phyloP scores from a whole-genome alignment of 23 red algal genomes.

The Gracilaria domingensis region DNA sequence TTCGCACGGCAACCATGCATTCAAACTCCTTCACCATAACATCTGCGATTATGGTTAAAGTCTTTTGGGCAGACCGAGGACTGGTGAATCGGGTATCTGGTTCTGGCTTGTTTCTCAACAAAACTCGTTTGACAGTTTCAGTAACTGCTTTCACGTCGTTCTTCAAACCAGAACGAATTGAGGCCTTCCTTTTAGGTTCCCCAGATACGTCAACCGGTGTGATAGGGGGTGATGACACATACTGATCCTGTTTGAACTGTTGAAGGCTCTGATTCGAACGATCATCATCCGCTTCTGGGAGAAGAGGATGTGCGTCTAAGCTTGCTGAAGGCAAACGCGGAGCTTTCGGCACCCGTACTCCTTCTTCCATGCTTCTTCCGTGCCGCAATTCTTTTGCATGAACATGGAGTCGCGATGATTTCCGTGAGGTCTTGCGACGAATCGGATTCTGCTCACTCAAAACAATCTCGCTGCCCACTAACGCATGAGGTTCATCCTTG shows the following conservation, averaged over 20 bases:
- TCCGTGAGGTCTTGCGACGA: neutral
- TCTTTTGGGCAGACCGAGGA: slow-evolving; percentile 27
- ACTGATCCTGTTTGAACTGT: neutral
- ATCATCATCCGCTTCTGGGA: neutral
- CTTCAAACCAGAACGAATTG: neutral
- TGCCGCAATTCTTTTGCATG: neutral
- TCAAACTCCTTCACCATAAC: slow-evolving; percentile 18
- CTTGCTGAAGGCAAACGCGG: no score
- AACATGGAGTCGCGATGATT: neutral
- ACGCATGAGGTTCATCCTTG: neutral
- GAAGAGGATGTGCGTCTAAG: neutral
- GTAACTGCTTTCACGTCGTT: slow-evolving; percentile 26
- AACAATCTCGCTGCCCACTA: neutral
- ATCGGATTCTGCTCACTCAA: neutral
- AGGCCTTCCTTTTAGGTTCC: neutral
- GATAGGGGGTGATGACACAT: neutral
- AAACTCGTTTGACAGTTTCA: neutral
- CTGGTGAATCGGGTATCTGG: slow-evolving; percentile 39
- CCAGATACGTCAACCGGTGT: neutral
- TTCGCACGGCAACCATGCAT: slow-evolving; percentile 18
- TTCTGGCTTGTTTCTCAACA: slow-evolving; percentile 19
- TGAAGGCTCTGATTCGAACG: neutral
- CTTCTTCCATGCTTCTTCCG: neutral
- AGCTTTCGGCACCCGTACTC: neutral
- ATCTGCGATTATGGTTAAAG: slow-evolving; percentile 10